These are phyloP conservation scores for Alternaria triticina DNA, from an alignment of 2,329 filamentous ascomycete genomes.

Conservation along the genomic window DNA sequence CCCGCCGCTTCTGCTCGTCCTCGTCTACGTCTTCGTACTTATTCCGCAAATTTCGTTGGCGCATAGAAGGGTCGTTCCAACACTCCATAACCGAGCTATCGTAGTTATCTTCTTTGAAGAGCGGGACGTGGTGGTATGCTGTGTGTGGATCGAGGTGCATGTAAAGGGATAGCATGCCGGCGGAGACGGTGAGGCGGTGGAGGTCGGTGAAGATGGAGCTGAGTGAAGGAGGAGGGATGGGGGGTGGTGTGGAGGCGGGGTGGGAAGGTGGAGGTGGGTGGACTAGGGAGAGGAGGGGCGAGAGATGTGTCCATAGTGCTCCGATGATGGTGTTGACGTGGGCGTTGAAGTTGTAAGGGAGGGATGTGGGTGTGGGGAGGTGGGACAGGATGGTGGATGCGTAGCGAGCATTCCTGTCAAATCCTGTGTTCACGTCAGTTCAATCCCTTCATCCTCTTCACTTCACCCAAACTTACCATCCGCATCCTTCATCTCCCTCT, in stretches of 20 bases:
- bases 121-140: slow-evolving; percentile 34
- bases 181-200: slow-evolving; percentile 16
- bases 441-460: slow-evolving; percentile 27
- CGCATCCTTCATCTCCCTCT: slow-evolving; percentile 13
- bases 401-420: slow-evolving; percentile 25
- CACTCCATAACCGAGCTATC: slow-evolving; percentile 19
- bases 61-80: slow-evolving; percentile 26
- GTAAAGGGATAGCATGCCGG: slow-evolving; percentile 29
- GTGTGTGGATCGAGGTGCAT: slow-evolving; percentile 37
- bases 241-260: neutral
- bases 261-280: no score
- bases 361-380: neutral
- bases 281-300: slow-evolving; percentile 22
- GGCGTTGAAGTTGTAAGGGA: slow-evolving; percentile 30
- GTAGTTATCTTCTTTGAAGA: slow-evolving; percentile 37
- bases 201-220: slow-evolving; percentile 3
- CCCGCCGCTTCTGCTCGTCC: slow-evolving; percentile 2
- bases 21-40: neutral
- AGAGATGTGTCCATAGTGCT: slow-evolving; percentile 29
- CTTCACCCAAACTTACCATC: slow-evolving; percentile 33
- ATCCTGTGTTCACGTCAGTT: slow-evolving; percentile 15
- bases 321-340: slow-evolving; percentile 26
- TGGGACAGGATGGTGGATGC: slow-evolving; percentile 11
- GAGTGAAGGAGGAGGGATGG: neutral
- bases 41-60: slow-evolving; percentile 2